Base-by-base conservation (phyloP, 2,329 filamentous ascomycete genomes). In the Epichloe gansuensis region DNA sequence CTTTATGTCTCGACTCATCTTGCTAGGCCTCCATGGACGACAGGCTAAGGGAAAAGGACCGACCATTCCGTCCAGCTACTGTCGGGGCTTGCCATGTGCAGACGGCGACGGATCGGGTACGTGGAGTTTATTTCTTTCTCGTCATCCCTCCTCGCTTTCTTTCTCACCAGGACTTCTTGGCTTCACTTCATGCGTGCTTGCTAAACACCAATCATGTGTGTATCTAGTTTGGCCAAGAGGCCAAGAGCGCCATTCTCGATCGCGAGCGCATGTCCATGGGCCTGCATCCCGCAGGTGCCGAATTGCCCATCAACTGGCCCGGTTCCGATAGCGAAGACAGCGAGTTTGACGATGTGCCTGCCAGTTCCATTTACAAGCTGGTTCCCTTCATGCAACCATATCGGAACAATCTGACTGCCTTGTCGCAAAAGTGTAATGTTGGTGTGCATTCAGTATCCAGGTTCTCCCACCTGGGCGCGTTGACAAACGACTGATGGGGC, bases 351-450 rank as follows among this genome's bases (percentile, higher is more conserved):
- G 49, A 52, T 8, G 27, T 54, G 5, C 40, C 42, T 21, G 44
- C 35, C 25, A 54, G 41, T 4, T 66, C 64, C 15, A 63, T 66
- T 27, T 65, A 63, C 42, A 56, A 55, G 23, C 53, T 61, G 13
- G 56, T 69, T 36, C 66, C 66, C 2, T 59, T 58, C 41, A 65
- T 67, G 58, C 68, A 71, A 41, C 53, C 55, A 15, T 74, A 66
- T 57, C 70, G 80, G 15, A 72, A 76, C 55, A 82, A 82, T 55
- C 65, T 82, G 52, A 80, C 77, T 2, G 74, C 73, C 1, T 65
- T 83, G 12, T 82, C 80, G 0, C 77, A 81, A 56, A 66, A 64
- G 42, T 76, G 75, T 61, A 81, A 82, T 60, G 75, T 77, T 60
- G 38, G 63, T 46, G 40, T 36, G 34, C 17, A 31, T 31, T 9